Base-by-base conservation (phyloP, 1,284 basidiomycete species). In the Ustilago loliicola region DNA sequence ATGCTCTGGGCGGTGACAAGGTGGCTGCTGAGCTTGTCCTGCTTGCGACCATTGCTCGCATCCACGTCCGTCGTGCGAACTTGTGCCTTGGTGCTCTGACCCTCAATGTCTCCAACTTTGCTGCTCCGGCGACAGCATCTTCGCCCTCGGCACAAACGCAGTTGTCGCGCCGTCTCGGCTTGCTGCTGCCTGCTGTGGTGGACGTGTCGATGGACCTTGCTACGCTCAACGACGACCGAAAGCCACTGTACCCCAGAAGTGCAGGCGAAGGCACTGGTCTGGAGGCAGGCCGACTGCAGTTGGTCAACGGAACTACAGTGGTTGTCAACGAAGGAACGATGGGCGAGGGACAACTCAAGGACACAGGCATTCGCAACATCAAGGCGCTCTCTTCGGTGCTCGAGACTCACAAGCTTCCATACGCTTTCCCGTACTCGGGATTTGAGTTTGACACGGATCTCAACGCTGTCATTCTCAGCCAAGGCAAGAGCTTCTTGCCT, bases 371-470 rank as follows among this genome's bases (percentile, higher is more conserved):
- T 5, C 85, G 87, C 67, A 95, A 94, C 79, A 86, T 95, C 36
- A 90, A 88, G 50, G 89, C 91, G 0, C 86, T 93, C n/a, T 92
- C 93, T 70, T 89, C 91, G 55, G 89, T 91, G 65, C 90, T 95
- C 82, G 88, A 88, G 47, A 87, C 88, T 17, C 93, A 94, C 81
- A 91, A 90, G 2, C 87, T 95, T n/a, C 88, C 91, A 13, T 95
- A 95, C 84, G 87, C 89, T 34, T 95, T 95, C 85, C 94, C 94
- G 0, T 95, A 90, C 86, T 92, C 91, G 80, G 84, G 85, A 30
- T 94, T 93, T 82, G 88, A 90, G 13, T 93, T 95, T 81, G 89
- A 91, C 30, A 93, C 93, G 1, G 93, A 94, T 79, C 87, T 93
- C 23, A 88, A 87, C 45, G 90, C 92, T 66, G 78, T 95, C 29